A percentile compares a stretch with the other conserved stretches of the same genome.
phyloP scores from a whole-genome alignment of 108 stramenopile species.

The Cyclotella kingstonii region DNA sequence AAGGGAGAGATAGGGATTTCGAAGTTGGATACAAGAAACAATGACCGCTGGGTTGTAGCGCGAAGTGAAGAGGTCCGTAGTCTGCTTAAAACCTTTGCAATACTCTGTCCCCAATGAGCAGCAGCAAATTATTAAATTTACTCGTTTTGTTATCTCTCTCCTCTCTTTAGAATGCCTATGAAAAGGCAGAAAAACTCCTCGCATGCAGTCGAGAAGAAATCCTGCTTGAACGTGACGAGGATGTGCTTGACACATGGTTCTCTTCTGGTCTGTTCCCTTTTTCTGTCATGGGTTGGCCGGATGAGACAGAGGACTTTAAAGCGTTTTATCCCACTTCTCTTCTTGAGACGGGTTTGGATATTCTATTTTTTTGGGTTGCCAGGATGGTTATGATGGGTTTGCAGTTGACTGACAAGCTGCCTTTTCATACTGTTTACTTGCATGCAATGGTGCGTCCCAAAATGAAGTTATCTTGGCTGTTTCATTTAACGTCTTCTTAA shows the following conservation, averaged over 20 bases:
- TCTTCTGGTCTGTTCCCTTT: slow-evolving; percentile 98
- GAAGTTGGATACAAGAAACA: slow-evolving; percentile 84
- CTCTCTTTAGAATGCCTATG: slow-evolving; percentile 62
- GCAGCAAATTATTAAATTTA: background rate
- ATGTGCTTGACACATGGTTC: slow-evolving; percentile 99
- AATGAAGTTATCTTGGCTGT: no score
- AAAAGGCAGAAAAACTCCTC: slow-evolving; percentile 75
- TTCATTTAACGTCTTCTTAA: background rate
- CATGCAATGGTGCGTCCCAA: slow-evolving; percentile 90
- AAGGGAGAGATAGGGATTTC: slow-evolving; percentile 61
- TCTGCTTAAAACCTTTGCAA: background rate
- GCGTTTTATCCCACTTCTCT: slow-evolving; percentile 99
- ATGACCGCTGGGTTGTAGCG: slow-evolving; percentile 96
- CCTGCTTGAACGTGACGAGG: slow-evolving; percentile 90
- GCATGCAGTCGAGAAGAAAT: slow-evolving; percentile 82
- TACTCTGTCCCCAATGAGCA: background rate
- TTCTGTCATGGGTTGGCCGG: slow-evolving; percentile 99
- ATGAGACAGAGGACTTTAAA: slow-evolving; percentile 90
- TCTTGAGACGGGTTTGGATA: slow-evolving; percentile 98
- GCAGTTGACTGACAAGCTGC: slow-evolving; percentile 93
- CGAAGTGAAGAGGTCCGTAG: slow-evolving; percentile 74
- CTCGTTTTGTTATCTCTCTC: no score
- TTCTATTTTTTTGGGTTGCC: slow-evolving; percentile 99
- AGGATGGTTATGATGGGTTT: slow-evolving; percentile 99
- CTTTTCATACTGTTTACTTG: slow-evolving; percentile 96